These are phyloP conservation scores for Psilocybe subaeruginosa DNA, from an alignment of 768 basidiomycete genomes.

Conservation along the genomic window DNA sequence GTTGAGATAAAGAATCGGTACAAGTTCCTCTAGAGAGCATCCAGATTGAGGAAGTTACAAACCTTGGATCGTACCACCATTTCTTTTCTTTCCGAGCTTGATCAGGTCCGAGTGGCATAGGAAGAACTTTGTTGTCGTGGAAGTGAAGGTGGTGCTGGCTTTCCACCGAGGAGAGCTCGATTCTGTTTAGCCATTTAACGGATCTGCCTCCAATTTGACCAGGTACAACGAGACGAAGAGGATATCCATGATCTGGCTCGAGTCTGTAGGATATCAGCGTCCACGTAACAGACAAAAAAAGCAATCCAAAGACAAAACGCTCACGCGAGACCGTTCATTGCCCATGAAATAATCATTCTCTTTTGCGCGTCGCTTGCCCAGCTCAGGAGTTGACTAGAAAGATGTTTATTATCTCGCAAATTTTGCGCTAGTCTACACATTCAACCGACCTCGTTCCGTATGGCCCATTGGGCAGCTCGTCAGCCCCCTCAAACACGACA, in stretches of 20 bases:
- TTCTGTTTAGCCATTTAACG: conserved; percentile 62
- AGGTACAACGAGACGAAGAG: conserved; percentile 64
- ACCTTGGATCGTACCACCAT: conserved; percentile 61
- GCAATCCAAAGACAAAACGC: conserved; percentile 3
- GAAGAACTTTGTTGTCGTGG: conserved; percentile 66
- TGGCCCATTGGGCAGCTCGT: conserved; percentile 58
- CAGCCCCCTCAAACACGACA: conserved; percentile 60
- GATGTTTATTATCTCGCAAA: conserved; percentile 14
- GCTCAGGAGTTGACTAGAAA: conserved; percentile 35
- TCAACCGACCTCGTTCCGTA: conserved; percentile 50
- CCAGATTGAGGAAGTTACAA: conserved; percentile 10
- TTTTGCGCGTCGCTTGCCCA: conserved; percentile 47
- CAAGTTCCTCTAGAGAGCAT: background rate
- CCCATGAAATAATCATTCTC: conserved; percentile 57
- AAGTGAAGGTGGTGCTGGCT: conserved; percentile 54
- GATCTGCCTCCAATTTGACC: conserved; percentile 65
- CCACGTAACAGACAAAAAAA: background rate
- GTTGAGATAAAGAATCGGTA: conserved; percentile 7
- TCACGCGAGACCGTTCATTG: conserved; percentile 59
- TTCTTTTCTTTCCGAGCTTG: conserved; percentile 50
- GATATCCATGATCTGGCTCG: conserved; percentile 67
- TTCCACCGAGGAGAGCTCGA: conserved; percentile 53
- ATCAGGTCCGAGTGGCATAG: conserved; percentile 52
- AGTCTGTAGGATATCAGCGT: conserved; percentile 26
- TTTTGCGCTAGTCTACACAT: background rate